These are phyloP conservation scores for Phoma sp. DNA, from an alignment of 2,329 filamentous ascomycete species.

Conservation along the genomic window DNA sequence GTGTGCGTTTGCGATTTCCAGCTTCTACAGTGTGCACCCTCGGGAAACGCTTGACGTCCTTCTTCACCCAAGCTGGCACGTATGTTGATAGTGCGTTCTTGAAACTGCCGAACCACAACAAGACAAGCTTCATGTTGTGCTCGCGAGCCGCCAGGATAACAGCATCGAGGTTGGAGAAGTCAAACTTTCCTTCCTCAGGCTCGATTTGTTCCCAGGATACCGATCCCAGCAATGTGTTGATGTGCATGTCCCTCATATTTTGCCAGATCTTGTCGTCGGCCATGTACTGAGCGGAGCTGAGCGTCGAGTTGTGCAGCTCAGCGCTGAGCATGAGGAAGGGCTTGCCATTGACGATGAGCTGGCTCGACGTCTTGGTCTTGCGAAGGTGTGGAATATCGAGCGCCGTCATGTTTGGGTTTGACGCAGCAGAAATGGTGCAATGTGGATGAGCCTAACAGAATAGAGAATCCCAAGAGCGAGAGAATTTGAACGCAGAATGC, in stretches of 20 bases:
- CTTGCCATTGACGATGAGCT: slow-evolving; percentile 54
- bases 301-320: slow-evolving; percentile 57
- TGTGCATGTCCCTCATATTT: slow-evolving; percentile 49
- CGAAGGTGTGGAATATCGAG: slow-evolving; percentile 30
- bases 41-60: slow-evolving; percentile 44
- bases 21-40: slow-evolving; percentile 30
- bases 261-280: slow-evolving; percentile 49
- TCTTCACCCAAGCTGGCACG: slow-evolving; percentile 35
- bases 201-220: slow-evolving; percentile 58
- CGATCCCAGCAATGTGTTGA: slow-evolving; percentile 56
- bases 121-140: slow-evolving; percentile 49
- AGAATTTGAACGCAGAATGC: too few relatives aligned
- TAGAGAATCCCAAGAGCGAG: too few relatives aligned
- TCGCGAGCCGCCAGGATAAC: slow-evolving; percentile 48
- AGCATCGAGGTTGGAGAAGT: slow-evolving; percentile 52
- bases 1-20: slow-evolving; percentile 27
- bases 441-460: not conserved
- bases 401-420: slow-evolving; percentile 4
- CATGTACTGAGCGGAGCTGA: slow-evolving; percentile 56
- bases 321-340: slow-evolving; percentile 55
- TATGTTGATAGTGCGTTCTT: slow-evolving; percentile 52
- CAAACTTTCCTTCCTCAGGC: slow-evolving; percentile 53
- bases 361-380: slow-evolving; percentile 34
- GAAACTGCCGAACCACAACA: slow-evolving; percentile 58
- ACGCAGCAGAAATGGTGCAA: not conserved